A percentile compares a stretch with the other conserved stretches of the same genome.
Conservation (phyloP, 2,329 filamentous ascomycete genomes). For the Neofusicoccum kwambonambiense region DNA sequence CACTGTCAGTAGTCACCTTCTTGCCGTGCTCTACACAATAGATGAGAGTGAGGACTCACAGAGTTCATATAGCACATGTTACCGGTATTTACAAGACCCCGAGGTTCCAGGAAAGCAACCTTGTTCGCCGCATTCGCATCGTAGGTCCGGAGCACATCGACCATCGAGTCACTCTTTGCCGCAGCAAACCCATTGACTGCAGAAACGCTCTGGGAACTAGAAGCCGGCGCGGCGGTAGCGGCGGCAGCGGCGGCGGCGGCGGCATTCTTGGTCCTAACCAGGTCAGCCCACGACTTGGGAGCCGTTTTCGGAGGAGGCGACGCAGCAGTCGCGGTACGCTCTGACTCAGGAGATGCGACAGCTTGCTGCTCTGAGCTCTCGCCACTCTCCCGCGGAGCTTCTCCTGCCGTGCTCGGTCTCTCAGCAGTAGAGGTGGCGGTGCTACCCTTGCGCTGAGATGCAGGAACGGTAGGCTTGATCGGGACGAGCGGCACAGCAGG, state of each 20-base stretch:
- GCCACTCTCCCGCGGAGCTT: background rate
- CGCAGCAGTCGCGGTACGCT: slow-evolving; percentile 38
- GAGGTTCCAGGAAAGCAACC: slow-evolving; percentile 82
- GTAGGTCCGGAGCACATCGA: slow-evolving; percentile 74
- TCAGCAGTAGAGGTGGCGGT: slow-evolving; percentile 37
- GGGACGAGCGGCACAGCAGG: slow-evolving; percentile 55
- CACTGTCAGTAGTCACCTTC: slow-evolving; percentile 34
- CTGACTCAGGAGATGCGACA: slow-evolving; percentile 22
- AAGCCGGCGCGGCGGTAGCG: slow-evolving; percentile 16
- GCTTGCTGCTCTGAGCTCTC: slow-evolving; percentile 22
- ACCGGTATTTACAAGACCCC: slow-evolving; percentile 91
- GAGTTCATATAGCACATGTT: slow-evolving; percentile 99
- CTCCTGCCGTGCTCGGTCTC: slow-evolving; percentile 27
- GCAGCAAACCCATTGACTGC: slow-evolving; percentile 43
- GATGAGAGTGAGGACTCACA: slow-evolving; percentile 56
- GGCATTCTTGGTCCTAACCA: slow-evolving; percentile 57
- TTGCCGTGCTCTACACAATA: background rate
- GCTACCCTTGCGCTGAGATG: slow-evolving; percentile 14
- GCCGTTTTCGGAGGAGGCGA: slow-evolving; percentile 49
- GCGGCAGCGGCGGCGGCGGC: slow-evolving; percentile 31
- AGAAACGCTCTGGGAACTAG: slow-evolving; percentile 28
- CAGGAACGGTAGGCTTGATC: slow-evolving; percentile 42
- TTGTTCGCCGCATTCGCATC: slow-evolving; percentile 64
- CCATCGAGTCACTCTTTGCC: slow-evolving; percentile 62
- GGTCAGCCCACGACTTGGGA: slow-evolving; percentile 66